Conservation (phyloP, 2,329 filamentous ascomycete species). For the Hypomyces rosellus region DNA sequence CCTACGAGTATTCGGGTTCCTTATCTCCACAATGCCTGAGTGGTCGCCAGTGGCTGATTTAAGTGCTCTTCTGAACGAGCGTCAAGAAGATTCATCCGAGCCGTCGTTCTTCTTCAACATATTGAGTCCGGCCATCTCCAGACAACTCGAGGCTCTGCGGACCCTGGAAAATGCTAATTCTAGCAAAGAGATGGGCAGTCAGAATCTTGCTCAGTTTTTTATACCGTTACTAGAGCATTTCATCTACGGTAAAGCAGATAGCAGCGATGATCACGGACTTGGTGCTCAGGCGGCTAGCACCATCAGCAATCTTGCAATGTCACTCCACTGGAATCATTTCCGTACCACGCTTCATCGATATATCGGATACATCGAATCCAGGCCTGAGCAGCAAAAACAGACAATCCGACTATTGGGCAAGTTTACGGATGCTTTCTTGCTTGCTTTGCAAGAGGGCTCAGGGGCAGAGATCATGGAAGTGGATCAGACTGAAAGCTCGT, state of each 20-base stretch:
- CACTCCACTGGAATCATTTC: slow-evolving; percentile 86
- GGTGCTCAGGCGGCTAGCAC: slow-evolving; percentile 80
- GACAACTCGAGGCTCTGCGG: slow-evolving; percentile 76
- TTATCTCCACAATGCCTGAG: slow-evolving; percentile 63
- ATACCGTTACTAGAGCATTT: slow-evolving; percentile 92
- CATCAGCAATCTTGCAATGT: slow-evolving; percentile 66
- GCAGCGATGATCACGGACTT: slow-evolving; percentile 73
- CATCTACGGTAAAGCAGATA: slow-evolving; percentile 72
- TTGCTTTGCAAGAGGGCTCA: slow-evolving; percentile 39
- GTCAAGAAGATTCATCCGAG: slow-evolving; percentile 58
- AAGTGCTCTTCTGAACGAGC: slow-evolving; percentile 54
- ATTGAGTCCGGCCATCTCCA: slow-evolving; percentile 80
- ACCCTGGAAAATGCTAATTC: slow-evolving; percentile 64
- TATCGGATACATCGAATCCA: slow-evolving; percentile 71
- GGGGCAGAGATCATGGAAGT: slow-evolving; percentile 38
- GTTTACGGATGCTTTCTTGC: slow-evolving; percentile 68
- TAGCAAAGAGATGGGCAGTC: slow-evolving; percentile 59
- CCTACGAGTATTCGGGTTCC: slow-evolving; percentile 68
- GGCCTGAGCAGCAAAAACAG: slow-evolving; percentile 78
- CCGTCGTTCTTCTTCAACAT: slow-evolving; percentile 88
- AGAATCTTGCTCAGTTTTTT: slow-evolving; percentile 79
- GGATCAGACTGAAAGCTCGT: slow-evolving; percentile 24
- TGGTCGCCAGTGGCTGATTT: slow-evolving; percentile 72
- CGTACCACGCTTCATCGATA: slow-evolving; percentile 78
- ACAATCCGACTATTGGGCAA: slow-evolving; percentile 76